These are phyloP conservation scores for Leishmania turanica DNA, from an alignment of 208 protist species.

Conservation along the genomic window DNA sequence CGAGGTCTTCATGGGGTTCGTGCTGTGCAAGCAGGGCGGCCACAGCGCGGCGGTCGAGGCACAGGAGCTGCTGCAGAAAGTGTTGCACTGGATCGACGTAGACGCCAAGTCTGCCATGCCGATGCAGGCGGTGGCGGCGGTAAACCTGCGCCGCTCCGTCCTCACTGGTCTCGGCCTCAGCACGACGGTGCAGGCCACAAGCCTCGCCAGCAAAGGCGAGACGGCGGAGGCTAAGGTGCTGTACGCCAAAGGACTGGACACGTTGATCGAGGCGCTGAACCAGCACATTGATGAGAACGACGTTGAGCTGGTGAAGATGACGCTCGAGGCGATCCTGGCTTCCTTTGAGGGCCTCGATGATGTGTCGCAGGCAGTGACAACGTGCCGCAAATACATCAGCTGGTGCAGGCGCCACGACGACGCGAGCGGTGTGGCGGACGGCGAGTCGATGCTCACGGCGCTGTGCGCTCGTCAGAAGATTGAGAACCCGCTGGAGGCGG, in stretches of 20 bases:
- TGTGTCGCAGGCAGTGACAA: slow-evolving; percentile 71
- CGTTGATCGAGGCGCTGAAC: slow-evolving; percentile 83
- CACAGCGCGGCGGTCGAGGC: slow-evolving; percentile 37
- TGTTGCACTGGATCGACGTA: slow-evolving; percentile 87
- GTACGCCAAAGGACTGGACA: slow-evolving; percentile 84
- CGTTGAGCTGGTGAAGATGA: slow-evolving; percentile 73
- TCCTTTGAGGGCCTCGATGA: slow-evolving; percentile 91
- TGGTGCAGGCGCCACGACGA: slow-evolving; percentile 87
- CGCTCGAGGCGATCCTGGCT: slow-evolving; percentile 60
- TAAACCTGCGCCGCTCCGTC: slow-evolving; percentile 82
- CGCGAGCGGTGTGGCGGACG: slow-evolving; percentile 57
- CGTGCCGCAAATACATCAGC: slow-evolving; percentile 86
- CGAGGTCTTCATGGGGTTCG: slow-evolving; percentile 73
- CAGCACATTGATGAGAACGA: slow-evolving; percentile 89
- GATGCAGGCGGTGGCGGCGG: slow-evolving; percentile 87
- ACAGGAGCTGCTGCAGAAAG: slow-evolving; percentile 58
- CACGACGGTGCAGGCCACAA: slow-evolving; percentile 40
- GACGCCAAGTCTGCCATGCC: slow-evolving; percentile 82
- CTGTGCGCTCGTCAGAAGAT: slow-evolving; percentile 52
- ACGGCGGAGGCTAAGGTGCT: slow-evolving; percentile 51
- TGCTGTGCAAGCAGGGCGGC: slow-evolving; percentile 52
- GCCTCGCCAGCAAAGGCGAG: slow-evolving; percentile 33
- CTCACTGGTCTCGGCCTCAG: slow-evolving; percentile 75
- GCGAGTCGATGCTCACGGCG: slow-evolving; percentile 58
- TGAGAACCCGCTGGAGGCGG: slow-evolving; percentile 33